phyloP scores from a whole-genome alignment of 148 eudicot species.

The Spergularia marina region DNA sequence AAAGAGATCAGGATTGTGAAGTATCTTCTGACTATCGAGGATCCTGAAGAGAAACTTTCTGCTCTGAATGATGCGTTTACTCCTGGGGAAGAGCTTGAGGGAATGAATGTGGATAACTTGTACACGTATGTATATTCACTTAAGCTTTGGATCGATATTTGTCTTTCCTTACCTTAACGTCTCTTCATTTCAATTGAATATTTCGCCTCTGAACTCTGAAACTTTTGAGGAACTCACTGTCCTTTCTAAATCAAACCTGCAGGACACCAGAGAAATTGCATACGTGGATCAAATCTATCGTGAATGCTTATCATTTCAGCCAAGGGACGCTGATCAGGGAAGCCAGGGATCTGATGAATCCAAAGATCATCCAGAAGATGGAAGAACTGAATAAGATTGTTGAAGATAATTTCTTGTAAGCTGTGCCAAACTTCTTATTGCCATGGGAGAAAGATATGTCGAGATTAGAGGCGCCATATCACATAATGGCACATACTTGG shows the following conservation, averaged over 20 bases:
- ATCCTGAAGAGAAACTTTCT: constrained; percentile 74
- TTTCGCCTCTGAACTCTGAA: background rate
- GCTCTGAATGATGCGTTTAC: constrained; percentile 83
- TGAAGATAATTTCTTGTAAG: constrained; percentile 71
- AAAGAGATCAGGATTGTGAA: constrained; percentile 76
- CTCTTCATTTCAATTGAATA: background rate
- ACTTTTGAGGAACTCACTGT: constrained; percentile 6
- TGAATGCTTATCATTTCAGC: constrained; percentile 77
- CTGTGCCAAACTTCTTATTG: background rate
- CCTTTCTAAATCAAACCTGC: constrained; percentile 6
- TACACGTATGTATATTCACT: constrained; percentile 66
- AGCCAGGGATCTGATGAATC: constrained; percentile 77
- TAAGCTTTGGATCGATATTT: background rate
- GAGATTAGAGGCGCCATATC: background rate
- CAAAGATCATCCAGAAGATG: constrained; percentile 52
- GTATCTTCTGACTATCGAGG: constrained; percentile 70
- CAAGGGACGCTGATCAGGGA: constrained; percentile 66
- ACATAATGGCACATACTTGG: background rate
- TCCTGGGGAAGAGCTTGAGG: constrained; percentile 79
- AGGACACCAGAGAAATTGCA: constrained; percentile 86
- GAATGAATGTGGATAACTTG: constrained; percentile 55
- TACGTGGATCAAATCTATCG: constrained; percentile 53
- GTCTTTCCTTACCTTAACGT: background rate
- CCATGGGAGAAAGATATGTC: background rate
- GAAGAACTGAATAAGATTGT: constrained; percentile 64